Evolutionary conservation across 768 basidiomycete genomes (phyloP).

Genomic region (Termitomyces sp.): DNA sequence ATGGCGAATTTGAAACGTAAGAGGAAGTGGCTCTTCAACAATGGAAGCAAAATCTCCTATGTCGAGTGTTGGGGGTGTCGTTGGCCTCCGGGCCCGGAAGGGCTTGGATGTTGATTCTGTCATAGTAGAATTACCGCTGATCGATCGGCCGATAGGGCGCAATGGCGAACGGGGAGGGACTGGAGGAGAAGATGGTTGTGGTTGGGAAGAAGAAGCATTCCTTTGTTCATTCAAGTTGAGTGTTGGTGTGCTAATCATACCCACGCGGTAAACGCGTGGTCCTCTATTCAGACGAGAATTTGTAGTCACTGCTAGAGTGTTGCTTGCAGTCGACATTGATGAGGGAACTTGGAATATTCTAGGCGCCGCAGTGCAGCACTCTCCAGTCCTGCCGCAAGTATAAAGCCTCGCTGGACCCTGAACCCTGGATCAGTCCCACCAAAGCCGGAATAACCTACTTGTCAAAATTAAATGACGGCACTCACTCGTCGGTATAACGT

Average conservation of each 20-base stretch:
- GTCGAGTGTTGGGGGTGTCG: constrained; percentile 18
- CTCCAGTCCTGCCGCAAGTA: constrained; percentile 7
- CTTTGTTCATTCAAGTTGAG: constrained; percentile 20
- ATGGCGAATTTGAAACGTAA: constrained; percentile 22
- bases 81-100: constrained; percentile 14
- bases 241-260: constrained; percentile 28
- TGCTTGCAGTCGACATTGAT: constrained; percentile 13
- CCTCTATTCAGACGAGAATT: not conserved
- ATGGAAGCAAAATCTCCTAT: constrained; percentile 23
- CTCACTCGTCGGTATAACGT: not conserved
- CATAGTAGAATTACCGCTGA: constrained; percentile 14
- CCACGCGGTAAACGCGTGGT: constrained; percentile 46
- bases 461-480: not conserved
- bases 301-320: constrained; percentile 1
- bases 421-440: constrained; percentile 8
- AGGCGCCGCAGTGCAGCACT: constrained; percentile 1
- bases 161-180: constrained; percentile 33
- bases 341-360: constrained; percentile 8
- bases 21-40: constrained; percentile 15
- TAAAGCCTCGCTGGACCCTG: not conserved
- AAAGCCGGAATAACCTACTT: not conserved
- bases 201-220: constrained; percentile 23
- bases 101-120: constrained; percentile 5
- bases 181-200: constrained; percentile 21
- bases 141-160: constrained; percentile 26